Base-by-base conservation (phyloP, 495 filamentous ascomycete genomes). In the Penicillium daleae region DNA sequence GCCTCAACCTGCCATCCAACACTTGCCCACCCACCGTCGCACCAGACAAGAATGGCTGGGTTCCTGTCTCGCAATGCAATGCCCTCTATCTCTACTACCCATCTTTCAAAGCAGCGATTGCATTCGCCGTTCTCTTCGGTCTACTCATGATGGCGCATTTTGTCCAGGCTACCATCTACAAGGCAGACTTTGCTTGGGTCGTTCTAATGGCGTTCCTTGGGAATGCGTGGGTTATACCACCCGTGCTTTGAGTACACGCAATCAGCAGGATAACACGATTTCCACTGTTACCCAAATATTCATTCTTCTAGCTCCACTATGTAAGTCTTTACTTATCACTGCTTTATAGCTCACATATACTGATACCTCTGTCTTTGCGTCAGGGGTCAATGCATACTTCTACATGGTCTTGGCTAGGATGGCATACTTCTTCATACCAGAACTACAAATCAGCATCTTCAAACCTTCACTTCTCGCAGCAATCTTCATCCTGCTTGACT, bases 21-120 rank as follows among this genome's bases (percentile, higher is more conserved):
- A 42, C 39, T 42, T 42, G 39, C n/a, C 19, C 39, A 42, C 39
- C 39, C 6, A 42, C 39, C 2, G 15, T 42, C 6, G 19, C n/a
- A 42, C 39, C 39, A 42, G 39, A 42, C 39, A 42, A 42, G 39
- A 42, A 42, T 21, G 39, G 39, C n/a, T 42, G 39, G 39, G 39
- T 42, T 21, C 39, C 39, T 21, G 39, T n/a, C 7, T 42, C 39
- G n/a, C 9, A 42, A 42, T 42, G 39, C 19, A 42, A 42, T n/a
- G 39, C 39, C n/a, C 39, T 42, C 39, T 42, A 42, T 42, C 39
- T 42, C 39, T 42, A 42, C 13, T 42, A 42, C n/a, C 39, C 39
- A 42, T 42, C 39, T 5, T 19, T 42, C n/a, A 21, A 21, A 17
- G 3, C n/a, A 42, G 39, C 39, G 21, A 42, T 42, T 42, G 5